Conservation (phyloP, 2,329 filamentous ascomycete species). For the Cercospora sesami region DNA sequence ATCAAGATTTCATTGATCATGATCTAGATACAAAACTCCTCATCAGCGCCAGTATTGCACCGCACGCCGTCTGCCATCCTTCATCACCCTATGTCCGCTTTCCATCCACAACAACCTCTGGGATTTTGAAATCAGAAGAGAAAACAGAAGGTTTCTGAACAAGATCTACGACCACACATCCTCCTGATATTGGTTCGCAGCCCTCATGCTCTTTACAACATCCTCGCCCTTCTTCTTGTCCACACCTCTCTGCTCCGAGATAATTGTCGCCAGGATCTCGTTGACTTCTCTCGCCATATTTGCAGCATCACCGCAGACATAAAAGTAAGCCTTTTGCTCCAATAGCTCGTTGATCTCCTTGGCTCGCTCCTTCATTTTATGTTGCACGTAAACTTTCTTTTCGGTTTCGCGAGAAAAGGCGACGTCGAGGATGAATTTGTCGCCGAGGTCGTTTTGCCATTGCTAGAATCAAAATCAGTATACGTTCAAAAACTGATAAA, state of each 20-base stretch:
- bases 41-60: neutral
- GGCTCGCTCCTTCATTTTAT: constrained; percentile 79
- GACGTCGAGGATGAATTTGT: constrained; percentile 85
- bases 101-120: neutral
- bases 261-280: constrained; percentile 78
- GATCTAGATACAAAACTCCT: neutral
- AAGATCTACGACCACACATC: constrained; percentile 62
- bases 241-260: constrained; percentile 78
- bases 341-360: constrained; percentile 85
- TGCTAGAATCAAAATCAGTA: constrained; percentile 54
- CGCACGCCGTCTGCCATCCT: neutral
- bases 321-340: constrained; percentile 86
- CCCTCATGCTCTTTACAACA: constrained; percentile 94
- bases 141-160: neutral
- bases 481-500: neutral
- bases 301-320: constrained; percentile 95
- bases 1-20: neutral
- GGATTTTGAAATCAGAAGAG: neutral
- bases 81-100: neutral
- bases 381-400: constrained; percentile 95
- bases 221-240: constrained; percentile 88
- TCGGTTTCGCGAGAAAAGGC: constrained; percentile 89
- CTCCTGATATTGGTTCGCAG: constrained; percentile 93
- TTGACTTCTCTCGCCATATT: constrained; percentile 66
- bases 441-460: constrained; percentile 79